Evolutionary conservation across 306 rosid genomes (phyloP), one percentile per base, ranked within the genome.

Genomic region (Vicia villosa): DNA sequence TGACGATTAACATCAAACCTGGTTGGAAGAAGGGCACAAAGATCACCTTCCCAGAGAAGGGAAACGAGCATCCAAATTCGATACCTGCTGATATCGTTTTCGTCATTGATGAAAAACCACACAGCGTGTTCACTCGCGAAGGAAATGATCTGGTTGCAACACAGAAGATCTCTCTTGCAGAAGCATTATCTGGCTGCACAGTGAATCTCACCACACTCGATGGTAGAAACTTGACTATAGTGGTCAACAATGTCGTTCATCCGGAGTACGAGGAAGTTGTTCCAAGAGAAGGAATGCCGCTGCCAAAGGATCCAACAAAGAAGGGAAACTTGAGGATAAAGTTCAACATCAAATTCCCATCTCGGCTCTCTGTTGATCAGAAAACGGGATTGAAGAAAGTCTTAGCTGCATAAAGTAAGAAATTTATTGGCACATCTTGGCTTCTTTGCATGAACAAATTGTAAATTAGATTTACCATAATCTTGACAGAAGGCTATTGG

Each of bases 1-100:
- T 84, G 68, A 72, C 86, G 0, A 82, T 81, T 3, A 43, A 84
- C 14, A 56, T 86, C 57, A 79, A 84, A 54, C 86, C 88, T 58
- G 88, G 88, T 16, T 83, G 91, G 91, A 86, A 83, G 68, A 86
- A 86, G 78, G 88, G 91, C 38, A 86, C 91, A 9, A 86, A 86
- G 82, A 83, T 86, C 80, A 86, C 86, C 64, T 86, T 83, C 60
- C 81, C 84, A 0, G 84, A 86, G 83, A 86, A 86, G 60, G 91
- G 91, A 46, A 86, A 86, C 5, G 83, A 83, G 76, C 88, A 76
- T 22, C 86, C 88, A 9, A 73, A 83, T 30, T 73, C 81, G 26
- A 56, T 51, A 4, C 84, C 87, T 5, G 83, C 91, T 1, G 88
- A 86, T 69, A 80, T 86, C 38, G 79, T 86, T 28, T 86, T 83